Evolutionary conservation across 441 rosid species (phyloP).

Genomic region (Manihot esculenta): DNA sequence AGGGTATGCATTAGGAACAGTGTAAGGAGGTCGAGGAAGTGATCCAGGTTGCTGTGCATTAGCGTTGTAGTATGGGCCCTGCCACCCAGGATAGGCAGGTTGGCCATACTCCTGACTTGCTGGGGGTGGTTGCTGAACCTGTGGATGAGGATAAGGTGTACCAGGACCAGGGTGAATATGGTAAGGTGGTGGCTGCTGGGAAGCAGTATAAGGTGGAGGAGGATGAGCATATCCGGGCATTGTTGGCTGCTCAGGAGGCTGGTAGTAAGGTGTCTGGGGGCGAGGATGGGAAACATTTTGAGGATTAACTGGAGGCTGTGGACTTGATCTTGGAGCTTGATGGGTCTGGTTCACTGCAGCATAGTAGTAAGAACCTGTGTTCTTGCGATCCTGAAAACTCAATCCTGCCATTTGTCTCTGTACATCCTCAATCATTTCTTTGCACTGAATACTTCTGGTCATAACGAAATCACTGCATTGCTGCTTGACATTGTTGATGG

Average conservation of each 20-base stretch:
- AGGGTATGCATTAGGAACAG: conserved; percentile 61
- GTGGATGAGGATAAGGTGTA: conserved; percentile 58
- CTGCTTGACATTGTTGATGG: conserved; percentile 89
- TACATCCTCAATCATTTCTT: conserved; percentile 95
- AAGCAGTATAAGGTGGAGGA: conserved; percentile 46
- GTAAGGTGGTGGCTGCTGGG: conserved; percentile 60
- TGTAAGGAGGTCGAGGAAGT: conserved; percentile 74
- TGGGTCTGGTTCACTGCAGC: conserved; percentile 62
- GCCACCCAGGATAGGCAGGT: conserved; percentile 92
- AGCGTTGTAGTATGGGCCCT: conserved; percentile 76
- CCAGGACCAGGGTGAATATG: conserved; percentile 46
- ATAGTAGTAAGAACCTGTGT: conserved; percentile 50
- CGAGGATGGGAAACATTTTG: conserved; percentile 47
- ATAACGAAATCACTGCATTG: conserved; percentile 95
- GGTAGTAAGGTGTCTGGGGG: conserved; percentile 56
- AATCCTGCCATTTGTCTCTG: conserved; percentile 88
- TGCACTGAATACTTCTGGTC: conserved; percentile 95
- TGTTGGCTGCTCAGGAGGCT: conserved; percentile 67
- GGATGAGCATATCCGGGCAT: conserved; percentile 57
- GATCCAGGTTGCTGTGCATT: conserved; percentile 67
- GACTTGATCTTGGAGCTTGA: conserved; percentile 46
- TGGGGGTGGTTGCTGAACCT: conserved; percentile 56
- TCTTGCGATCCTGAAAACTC: conserved; percentile 79
- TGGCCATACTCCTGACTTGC: conserved; percentile 70
- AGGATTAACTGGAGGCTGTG: conserved; percentile 49